Conservation (phyloP, 495 filamentous ascomycete species). For the Friedmanniomyces simplex region DNA sequence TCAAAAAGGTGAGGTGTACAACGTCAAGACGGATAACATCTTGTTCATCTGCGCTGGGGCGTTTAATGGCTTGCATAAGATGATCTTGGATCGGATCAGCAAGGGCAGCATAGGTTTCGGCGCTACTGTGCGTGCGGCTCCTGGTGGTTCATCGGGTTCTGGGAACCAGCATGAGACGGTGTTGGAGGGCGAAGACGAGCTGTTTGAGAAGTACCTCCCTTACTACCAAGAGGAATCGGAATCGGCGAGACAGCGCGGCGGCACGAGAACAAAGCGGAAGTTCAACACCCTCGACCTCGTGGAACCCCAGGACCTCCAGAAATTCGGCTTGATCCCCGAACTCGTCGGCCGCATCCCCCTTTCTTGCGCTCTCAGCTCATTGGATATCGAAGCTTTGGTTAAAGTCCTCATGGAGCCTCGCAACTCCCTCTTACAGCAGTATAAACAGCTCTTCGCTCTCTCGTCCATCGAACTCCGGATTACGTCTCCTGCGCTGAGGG, state of each 20-base stretch:
- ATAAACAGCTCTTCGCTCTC: conserved; percentile 72
- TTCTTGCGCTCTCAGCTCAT: conserved; percentile 67
- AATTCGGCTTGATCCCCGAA: conserved; percentile 90
- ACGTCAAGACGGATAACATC: conserved; percentile 88
- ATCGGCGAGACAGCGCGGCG: neutral
- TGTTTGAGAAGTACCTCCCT: conserved; percentile 59
- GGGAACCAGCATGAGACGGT: conserved; percentile 36
- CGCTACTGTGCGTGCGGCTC: conserved; percentile 51
- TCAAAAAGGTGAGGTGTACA: conserved; percentile 72
- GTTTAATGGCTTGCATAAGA: conserved; percentile 86
- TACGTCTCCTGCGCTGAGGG: conserved; percentile 65
- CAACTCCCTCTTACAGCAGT: conserved; percentile 77
- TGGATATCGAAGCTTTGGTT: conserved; percentile 68
- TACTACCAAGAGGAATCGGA: conserved; percentile 41
- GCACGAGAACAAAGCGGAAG: conserved; percentile 30
- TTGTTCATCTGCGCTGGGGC: conserved; percentile 94
- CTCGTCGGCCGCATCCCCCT: conserved; percentile 85
- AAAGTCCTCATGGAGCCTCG: conserved; percentile 86
- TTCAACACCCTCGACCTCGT: conserved; percentile 77
- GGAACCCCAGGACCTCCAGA: conserved; percentile 73
- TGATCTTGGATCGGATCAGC: conserved; percentile 72
- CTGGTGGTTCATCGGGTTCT: conserved; percentile 23
- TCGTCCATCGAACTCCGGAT: conserved; percentile 75
- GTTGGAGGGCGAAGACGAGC: conserved; percentile 39
- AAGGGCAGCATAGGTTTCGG: conserved; percentile 90